These are phyloP conservation scores for Aristolochia californica DNA, from an alignment of 164 flowering plant species.

Conservation along the genomic window DNA sequence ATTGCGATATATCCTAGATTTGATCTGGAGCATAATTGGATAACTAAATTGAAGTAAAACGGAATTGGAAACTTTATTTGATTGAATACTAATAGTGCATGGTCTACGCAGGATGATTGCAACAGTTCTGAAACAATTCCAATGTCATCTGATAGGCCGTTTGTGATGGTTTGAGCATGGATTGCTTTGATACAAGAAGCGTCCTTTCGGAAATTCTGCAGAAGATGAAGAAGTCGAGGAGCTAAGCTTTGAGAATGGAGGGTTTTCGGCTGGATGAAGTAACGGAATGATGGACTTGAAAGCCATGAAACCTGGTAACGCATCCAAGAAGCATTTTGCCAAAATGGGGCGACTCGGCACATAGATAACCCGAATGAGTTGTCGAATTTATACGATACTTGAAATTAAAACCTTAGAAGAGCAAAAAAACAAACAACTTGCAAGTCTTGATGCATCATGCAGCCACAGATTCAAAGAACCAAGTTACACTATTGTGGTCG, in stretches of 20 bases:
- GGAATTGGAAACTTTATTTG: not conserved
- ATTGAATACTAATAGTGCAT: not conserved
- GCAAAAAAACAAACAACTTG: no score
- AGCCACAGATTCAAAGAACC: no score
- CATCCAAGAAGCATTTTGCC: no score
- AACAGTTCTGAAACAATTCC: not conserved
- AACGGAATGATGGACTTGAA: not conserved
- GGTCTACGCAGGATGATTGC: not conserved
- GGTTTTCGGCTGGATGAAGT: not conserved
- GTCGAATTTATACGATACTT: no score
- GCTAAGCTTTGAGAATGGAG: not conserved
- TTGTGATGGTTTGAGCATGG: not conserved
- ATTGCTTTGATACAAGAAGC: not conserved
- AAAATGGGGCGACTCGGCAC: no score
- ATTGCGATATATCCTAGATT: not conserved
- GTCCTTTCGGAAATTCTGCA: not conserved
- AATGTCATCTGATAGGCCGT: not conserved
- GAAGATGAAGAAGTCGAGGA: not conserved
- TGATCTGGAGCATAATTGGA: not conserved
- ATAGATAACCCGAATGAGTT: no score
- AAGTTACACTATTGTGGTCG: no score
- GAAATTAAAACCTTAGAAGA: no score
- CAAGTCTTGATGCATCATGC: no score
- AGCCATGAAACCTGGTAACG: not conserved
- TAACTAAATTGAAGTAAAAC: not conserved